These are phyloP conservation scores for Russula earlei DNA, from an alignment of 768 basidiomycete genomes.

Conservation along the genomic window DNA sequence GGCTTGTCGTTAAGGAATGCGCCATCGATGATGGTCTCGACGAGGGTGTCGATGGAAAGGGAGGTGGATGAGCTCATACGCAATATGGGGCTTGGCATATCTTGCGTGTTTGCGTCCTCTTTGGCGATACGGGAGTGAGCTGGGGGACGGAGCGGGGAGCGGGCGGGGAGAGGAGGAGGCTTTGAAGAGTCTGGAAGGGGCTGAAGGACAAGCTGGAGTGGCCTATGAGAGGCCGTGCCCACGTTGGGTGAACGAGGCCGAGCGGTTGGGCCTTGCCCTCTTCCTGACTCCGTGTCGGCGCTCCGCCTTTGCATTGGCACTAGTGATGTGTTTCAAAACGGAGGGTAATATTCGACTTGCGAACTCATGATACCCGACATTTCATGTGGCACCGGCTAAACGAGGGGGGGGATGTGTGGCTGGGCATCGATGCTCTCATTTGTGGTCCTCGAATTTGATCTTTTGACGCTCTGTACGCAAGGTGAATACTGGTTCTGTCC, in stretches of 20 bases:
- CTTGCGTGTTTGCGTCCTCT: conserved; percentile 8
- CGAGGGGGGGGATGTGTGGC: neutral
- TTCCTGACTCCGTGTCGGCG: neutral
- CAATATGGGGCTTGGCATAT: conserved; percentile 22
- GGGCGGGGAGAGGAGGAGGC: conserved; percentile 25
- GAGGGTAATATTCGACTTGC: neutral
- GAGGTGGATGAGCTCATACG: conserved; percentile 25
- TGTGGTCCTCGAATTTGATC: too few relatives aligned
- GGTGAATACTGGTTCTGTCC: neutral
- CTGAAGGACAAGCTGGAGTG: neutral
- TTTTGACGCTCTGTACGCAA: neutral
- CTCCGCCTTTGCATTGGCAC: conserved; percentile 4
- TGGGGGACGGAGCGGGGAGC: conserved; percentile 26
- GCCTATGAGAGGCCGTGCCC: conserved; percentile 20
- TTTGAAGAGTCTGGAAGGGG: conserved; percentile 2
- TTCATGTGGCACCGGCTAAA: neutral
- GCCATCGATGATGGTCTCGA: conserved; percentile 16
- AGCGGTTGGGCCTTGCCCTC: conserved; percentile 8
- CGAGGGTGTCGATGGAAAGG: conserved; percentile 19
- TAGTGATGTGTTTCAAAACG: neutral
- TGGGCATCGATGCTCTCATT: neutral
- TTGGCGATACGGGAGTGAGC: conserved; percentile 13
- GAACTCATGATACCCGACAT: neutral
- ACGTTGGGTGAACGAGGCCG: conserved; percentile 30
- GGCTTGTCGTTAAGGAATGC: conserved; percentile 18